These are phyloP conservation scores for Xylaria sp. DNA, from an alignment of 2,329 filamentous ascomycete species.

Conservation along the genomic window DNA sequence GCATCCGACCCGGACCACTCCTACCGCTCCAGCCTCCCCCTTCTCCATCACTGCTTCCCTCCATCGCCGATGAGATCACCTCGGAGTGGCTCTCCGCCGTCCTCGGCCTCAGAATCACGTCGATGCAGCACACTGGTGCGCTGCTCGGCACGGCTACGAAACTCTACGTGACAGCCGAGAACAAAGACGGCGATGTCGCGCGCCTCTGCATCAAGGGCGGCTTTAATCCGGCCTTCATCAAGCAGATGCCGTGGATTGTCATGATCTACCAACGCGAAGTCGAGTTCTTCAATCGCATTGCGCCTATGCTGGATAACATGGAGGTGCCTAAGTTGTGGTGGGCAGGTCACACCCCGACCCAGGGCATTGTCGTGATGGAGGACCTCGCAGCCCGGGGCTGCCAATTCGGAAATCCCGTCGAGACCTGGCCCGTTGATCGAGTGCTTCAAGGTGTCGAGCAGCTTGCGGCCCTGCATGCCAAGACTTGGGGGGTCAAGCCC, in stretches of 20 bases:
- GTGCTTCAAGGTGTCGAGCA: conserved; percentile 31
- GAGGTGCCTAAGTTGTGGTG: conserved; percentile 23
- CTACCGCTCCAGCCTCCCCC: not conserved
- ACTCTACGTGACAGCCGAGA: conserved; percentile 21
- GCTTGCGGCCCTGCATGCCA: conserved; percentile 33
- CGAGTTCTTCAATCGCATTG: conserved; percentile 28
- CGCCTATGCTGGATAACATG: conserved; percentile 23
- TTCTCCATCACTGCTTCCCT: conserved; percentile 13
- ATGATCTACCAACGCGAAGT: conserved; percentile 28
- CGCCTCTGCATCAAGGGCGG: conserved; percentile 28
- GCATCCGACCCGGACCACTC: not conserved
- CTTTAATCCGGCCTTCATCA: conserved; percentile 27
- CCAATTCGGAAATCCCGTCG: conserved; percentile 22
- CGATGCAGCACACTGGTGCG: conserved; percentile 17
- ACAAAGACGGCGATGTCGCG: conserved; percentile 13
- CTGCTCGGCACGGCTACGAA: conserved; percentile 26
- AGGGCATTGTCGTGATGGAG: conserved; percentile 29
- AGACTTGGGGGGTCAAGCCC: conserved; percentile 26
- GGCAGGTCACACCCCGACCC: conserved; percentile 22
- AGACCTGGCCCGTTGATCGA: conserved; percentile 22
- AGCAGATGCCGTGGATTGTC: conserved; percentile 24
- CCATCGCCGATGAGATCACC: conserved; percentile 22
- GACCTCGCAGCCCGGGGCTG: conserved; percentile 23
- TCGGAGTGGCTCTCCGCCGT: conserved; percentile 24
- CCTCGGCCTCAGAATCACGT: conserved; percentile 19